Conservation (phyloP, 208 protist species). For the Acanthamoeba sp. region DNA sequence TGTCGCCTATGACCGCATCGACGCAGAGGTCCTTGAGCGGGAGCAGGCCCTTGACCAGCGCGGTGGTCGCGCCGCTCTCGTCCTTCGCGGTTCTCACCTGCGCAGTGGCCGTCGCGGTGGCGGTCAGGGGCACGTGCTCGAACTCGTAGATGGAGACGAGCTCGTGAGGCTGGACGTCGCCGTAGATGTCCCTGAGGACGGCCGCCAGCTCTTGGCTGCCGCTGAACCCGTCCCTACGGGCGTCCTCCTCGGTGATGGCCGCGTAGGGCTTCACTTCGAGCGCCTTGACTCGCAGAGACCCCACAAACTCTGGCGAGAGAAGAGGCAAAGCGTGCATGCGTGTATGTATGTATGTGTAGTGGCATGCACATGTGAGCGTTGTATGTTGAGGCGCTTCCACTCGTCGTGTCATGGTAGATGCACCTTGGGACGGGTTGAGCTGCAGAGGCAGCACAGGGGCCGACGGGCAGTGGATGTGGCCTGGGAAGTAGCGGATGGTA, state of each 20-base stretch:
- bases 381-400: no score
- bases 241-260: background rate
- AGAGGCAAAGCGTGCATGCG: background rate
- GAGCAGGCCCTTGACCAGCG: background rate
- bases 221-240: background rate
- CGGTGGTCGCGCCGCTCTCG: no score
- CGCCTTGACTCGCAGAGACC: background rate
- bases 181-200: conserved; percentile 9
- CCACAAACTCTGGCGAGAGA: background rate
- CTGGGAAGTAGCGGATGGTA: conserved; percentile 14
- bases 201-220: background rate
- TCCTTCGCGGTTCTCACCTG: no score
- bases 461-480: background rate
- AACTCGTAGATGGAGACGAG: conserved; percentile 17
- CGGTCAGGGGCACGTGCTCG: background rate
- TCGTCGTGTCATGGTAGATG: background rate
- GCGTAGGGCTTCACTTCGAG: conserved; percentile 18
- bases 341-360: background rate
- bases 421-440: background rate
- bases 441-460: background rate
- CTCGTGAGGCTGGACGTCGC: background rate
- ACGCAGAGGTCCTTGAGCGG: background rate
- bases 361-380: no score
- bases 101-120: no score
- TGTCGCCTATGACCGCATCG: background rate